These are phyloP conservation scores for Collybia sordida DNA, from an alignment of 768 basidiomycete species.

Conservation along the genomic window DNA sequence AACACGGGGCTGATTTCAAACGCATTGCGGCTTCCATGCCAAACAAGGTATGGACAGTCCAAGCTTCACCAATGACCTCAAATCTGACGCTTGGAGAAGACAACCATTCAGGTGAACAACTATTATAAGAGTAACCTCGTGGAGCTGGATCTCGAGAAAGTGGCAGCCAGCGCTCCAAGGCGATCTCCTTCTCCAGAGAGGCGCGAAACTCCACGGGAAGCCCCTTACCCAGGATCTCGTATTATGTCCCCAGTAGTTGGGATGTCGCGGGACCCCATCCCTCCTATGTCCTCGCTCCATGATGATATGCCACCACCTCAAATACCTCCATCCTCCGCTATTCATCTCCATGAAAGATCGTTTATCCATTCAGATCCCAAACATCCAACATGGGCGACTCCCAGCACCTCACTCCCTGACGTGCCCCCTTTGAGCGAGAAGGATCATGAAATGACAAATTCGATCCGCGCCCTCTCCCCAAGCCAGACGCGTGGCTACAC, in stretches of 20 bases:
- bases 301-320: constrained; percentile 2
- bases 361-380: neutral
- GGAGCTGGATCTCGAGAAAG: constrained; percentile 38
- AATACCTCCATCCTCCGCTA: neutral
- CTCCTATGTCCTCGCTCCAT: constrained; percentile 20
- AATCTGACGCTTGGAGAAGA: constrained; percentile 31
- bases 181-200: constrained; percentile 36
- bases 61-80: neutral
- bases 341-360: neutral
- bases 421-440: too few species aligned
- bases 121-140: constrained; percentile 47
- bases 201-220: constrained; percentile 19
- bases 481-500: constrained; percentile 10
- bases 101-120: constrained; percentile 52
- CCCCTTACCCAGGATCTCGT: constrained; percentile 17
- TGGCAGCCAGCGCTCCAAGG: constrained; percentile 41
- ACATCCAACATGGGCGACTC: constrained; percentile 3
- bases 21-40: constrained; percentile 70
- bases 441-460: too few species aligned
- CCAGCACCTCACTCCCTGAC: neutral
- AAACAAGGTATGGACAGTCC: constrained; percentile 45
- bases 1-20: constrained; percentile 66
- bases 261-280: constrained; percentile 15
- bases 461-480: constrained; percentile 4
- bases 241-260: constrained; percentile 15